Evolutionary conservation across 2,329 filamentous ascomycete genomes (phyloP).

Genomic region (Clonostachys solani): DNA sequence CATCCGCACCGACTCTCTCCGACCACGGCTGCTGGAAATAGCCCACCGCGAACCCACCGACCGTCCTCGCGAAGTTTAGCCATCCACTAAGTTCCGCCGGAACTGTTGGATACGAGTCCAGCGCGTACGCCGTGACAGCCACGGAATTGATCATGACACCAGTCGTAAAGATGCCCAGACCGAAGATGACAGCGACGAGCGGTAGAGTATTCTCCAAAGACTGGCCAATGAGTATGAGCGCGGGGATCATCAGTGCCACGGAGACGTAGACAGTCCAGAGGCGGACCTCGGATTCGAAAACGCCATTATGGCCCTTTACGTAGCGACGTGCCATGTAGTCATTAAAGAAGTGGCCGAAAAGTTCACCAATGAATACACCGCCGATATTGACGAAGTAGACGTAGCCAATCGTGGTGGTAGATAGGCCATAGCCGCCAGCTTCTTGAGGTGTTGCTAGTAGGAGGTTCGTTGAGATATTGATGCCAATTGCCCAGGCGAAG

Average conservation of each 20-base stretch:
- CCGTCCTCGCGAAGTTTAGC: background rate
- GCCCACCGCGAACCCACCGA: conserved; percentile 39
- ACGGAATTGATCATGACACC: too few species aligned
- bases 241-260: conserved; percentile 37
- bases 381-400: conserved; percentile 53
- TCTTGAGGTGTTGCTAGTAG: conserved; percentile 27
- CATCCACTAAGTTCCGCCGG: too few species aligned
- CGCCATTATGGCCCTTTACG: conserved; percentile 39
- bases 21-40: conserved; percentile 45
- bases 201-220: too few species aligned
- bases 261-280: conserved; percentile 41
- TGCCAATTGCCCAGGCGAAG: conserved; percentile 47
- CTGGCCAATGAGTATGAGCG: too few species aligned
- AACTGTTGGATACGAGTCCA: too few species aligned
- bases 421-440: conserved; percentile 17
- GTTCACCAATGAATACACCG: too few species aligned
- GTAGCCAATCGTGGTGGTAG: conserved; percentile 48
- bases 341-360: too few species aligned
- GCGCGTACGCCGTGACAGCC: too few species aligned
- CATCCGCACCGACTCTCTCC: conserved; percentile 23
- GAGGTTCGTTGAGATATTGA: conserved; percentile 51
- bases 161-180: too few species aligned
- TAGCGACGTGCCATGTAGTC: conserved; percentile 33
- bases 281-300: conserved; percentile 52
- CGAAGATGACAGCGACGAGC: too few species aligned